Conservation (phyloP, 148 eudicot genomes). For the Silene conica region DNA sequence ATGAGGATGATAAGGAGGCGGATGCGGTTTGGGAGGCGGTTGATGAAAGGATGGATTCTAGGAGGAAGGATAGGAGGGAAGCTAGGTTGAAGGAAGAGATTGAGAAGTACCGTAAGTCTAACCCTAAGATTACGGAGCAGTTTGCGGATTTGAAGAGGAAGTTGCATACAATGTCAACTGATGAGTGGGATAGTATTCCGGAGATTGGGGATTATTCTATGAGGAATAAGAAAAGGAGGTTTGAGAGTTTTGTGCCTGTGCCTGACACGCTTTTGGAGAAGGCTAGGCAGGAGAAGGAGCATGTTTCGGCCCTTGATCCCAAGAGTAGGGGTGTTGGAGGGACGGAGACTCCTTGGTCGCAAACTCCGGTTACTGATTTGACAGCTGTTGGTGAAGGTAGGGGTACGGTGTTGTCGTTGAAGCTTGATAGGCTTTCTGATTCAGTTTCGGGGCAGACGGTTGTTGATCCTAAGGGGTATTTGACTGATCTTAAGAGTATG, state of each 20-base stretch:
- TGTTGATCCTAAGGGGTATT: constrained; percentile 89
- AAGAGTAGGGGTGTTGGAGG: constrained; percentile 86
- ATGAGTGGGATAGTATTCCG: constrained; percentile 87
- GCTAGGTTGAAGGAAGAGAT: constrained; percentile 89
- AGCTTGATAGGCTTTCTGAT: constrained; percentile 80
- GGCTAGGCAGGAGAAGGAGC: constrained; percentile 93
- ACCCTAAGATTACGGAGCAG: constrained; percentile 88
- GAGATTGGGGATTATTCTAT: constrained; percentile 88
- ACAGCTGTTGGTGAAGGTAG: constrained; percentile 99
- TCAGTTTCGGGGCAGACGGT: constrained; percentile 83
- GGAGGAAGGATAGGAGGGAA: constrained; percentile 89
- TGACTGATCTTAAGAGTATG: constrained; percentile 95
- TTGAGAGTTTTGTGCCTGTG: constrained; percentile 91
- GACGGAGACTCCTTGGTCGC: constrained; percentile 83
- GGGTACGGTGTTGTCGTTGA: constrained; percentile 87
- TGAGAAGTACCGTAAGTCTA: constrained; percentile 78
- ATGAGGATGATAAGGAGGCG: constrained; percentile 92
- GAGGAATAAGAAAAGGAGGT: constrained; percentile 87
- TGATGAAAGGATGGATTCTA: constrained; percentile 78
- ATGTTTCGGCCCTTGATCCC: constrained; percentile 87
- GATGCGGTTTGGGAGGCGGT: constrained; percentile 85
- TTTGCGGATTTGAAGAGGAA: constrained; percentile 93
- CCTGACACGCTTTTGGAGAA: constrained; percentile 88
- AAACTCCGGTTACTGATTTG: constrained; percentile 89
- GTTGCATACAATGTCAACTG: constrained; percentile 48